Percentiles rank a stretch among this genome's conserved stretches.
phyloP scores from a whole-genome alignment of 2,329 filamentous ascomycete genomes.

The Aspergillus costaricaensis region DNA sequence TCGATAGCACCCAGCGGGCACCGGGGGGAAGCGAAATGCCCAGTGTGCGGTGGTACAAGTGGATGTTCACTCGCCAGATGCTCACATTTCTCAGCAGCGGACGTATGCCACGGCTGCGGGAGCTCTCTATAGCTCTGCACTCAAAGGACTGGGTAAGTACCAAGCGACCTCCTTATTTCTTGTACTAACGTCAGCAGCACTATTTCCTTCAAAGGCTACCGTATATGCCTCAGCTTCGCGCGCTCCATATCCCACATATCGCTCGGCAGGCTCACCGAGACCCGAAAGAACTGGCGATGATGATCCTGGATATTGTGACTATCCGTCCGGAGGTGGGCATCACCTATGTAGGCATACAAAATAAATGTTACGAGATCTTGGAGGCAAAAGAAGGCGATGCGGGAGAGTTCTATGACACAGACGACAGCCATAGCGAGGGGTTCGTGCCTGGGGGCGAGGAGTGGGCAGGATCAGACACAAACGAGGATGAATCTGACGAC shows the following conservation, averaged over 20 bases:
- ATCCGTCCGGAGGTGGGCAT: slow-evolving; percentile 74
- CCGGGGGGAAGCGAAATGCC: slow-evolving; percentile 41
- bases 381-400: slow-evolving; percentile 55
- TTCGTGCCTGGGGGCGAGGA: slow-evolving; percentile 50
- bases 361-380: slow-evolving; percentile 79
- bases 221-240: slow-evolving; percentile 68
- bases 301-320: slow-evolving; percentile 76
- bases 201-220: slow-evolving; percentile 75
- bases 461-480: slow-evolving; percentile 44
- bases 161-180: not conserved
- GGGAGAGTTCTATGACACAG: slow-evolving; percentile 39
- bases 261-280: slow-evolving; percentile 64
- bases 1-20: slow-evolving; percentile 67
- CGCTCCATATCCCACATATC: slow-evolving; percentile 70
- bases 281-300: slow-evolving; percentile 70
- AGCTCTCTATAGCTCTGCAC: slow-evolving; percentile 71
- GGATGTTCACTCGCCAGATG: slow-evolving; percentile 70
- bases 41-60: slow-evolving; percentile 62
- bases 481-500: slow-evolving; percentile 51
- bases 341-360: slow-evolving; percentile 74
- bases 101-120: slow-evolving; percentile 69
- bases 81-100: slow-evolving; percentile 74
- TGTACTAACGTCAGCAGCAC: slow-evolving; percentile 55
- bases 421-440: slow-evolving; percentile 50
- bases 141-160: slow-evolving; percentile 74